phyloP scores from a whole-genome alignment of 2,329 filamentous ascomycete species.

The Pestalotiopsis sp. region DNA sequence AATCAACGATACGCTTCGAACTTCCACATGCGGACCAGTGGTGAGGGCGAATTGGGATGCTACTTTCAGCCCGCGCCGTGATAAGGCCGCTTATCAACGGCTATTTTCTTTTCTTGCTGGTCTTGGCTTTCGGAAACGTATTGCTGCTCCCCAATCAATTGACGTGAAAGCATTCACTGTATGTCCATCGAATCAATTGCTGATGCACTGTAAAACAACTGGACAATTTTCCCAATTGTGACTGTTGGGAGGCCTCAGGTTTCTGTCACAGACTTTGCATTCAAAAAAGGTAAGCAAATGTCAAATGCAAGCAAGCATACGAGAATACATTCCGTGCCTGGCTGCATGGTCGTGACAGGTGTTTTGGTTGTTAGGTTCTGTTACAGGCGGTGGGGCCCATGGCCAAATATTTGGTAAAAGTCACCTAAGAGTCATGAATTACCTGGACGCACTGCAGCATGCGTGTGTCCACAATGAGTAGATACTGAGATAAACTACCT shows the following conservation, averaged over 20 bases:
- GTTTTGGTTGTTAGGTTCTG: background rate
- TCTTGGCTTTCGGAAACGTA: background rate
- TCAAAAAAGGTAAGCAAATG: background rate
- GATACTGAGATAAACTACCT: background rate
- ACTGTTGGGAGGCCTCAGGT: background rate
- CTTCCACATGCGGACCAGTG: slow-evolving; percentile 1
- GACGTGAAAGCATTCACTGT: background rate
- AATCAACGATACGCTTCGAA: slow-evolving; percentile 7
- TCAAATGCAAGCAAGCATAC: background rate
- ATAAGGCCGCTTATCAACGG: slow-evolving; percentile 8
- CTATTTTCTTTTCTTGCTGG: slow-evolving; percentile 1
- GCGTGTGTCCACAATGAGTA: background rate
- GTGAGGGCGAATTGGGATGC: background rate
- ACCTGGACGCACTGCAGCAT: background rate
- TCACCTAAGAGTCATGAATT: background rate
- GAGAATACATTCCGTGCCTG: background rate
- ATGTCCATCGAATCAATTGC: background rate
- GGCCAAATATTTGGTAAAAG: background rate
- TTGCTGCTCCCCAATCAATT: background rate
- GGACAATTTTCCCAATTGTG: background rate
- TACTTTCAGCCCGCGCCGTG: background rate
- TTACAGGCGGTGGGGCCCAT: background rate
- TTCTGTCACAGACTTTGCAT: background rate
- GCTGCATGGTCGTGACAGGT: background rate
- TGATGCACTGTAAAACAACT: background rate